Conservation (phyloP, 345 rosid genomes). For the Gossypium raimondii region DNA sequence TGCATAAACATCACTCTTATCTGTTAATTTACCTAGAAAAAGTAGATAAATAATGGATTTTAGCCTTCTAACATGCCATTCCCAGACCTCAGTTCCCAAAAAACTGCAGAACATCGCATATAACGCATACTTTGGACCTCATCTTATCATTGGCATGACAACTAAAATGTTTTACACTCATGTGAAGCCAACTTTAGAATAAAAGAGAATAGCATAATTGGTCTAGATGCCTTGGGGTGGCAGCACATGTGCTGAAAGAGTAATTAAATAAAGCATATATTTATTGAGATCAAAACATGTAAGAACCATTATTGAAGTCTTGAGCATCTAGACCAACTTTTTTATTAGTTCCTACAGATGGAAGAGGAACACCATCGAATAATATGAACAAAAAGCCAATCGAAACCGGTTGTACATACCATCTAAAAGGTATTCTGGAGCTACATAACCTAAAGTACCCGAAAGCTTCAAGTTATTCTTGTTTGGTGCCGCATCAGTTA, state of each 20-base stretch:
- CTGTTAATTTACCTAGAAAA: conserved; percentile 67
- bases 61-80: neutral
- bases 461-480: conserved; percentile 78
- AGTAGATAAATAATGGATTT: neutral
- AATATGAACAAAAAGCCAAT: neutral
- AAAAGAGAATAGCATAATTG: neutral
- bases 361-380: neutral
- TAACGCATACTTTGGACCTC: neutral
- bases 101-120: neutral
- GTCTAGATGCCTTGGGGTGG: conserved; percentile 7
- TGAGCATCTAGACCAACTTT: conserved; percentile 2
- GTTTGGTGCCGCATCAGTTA: conserved; percentile 56
- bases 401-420: conserved; percentile 38
- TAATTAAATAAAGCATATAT: conserved; percentile 5
- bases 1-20: conserved; percentile 94
- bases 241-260: conserved; percentile 27
- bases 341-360: neutral
- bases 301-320: conserved; percentile 18
- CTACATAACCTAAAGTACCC: conserved; percentile 89
- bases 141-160: neutral
- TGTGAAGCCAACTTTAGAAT: neutral
- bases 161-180: conserved; percentile 3
- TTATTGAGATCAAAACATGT: conserved; percentile 1
- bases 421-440: conserved; percentile 86
- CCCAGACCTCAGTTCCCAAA: neutral